Evolutionary conservation across 768 basidiomycete genomes (phyloP), one percentile per base, ranked within the genome.

Genomic region (Lentinula detonsa): DNA sequence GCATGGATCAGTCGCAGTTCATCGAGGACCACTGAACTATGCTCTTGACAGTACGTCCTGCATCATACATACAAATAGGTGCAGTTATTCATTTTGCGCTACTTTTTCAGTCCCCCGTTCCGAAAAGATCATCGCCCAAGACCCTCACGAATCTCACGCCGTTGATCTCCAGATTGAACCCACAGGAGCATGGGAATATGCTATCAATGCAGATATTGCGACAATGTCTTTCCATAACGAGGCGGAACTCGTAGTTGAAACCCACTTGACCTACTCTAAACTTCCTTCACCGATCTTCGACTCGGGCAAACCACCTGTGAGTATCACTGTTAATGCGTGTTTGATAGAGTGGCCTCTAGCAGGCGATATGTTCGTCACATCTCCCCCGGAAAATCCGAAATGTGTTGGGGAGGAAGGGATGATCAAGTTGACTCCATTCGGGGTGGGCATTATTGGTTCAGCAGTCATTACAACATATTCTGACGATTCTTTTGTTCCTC

Each of bases 21-120:
- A 84, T 54, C 79, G 82, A 6, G 83, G 82, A 15, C 79, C 82
- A 4, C 66, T 84, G 52, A 76, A 84, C 68, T 84, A 83, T 65
- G 82, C 83, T 4, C 79, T 79, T 62, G 82, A 84, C 67, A 84
- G 77, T 78, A 58, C 63, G 75, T 63, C 4, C 18, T 39, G 21
- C 46, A 43, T 18, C 5, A 13, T 39, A 9, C 37, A 15, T 43
- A 43, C 42, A 43, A 50, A 39, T 13, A 39, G 13, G 37, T 39
- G 7, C 37, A 13, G 9, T 8, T 8, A 39, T 13, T 13, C 13
- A 39, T 8, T 39, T 13, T 50, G 33, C 28, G 35, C 13, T 33
- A 13, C 11, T 18, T 21, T 50, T 40, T 18, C 43, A 68, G 67
- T 78, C 53, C 63, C 71, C 9, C 70, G 76, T 9, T 67, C 62